Conservation (phyloP, 1,284 basidiomycete species). For the Tilletia indica region DNA sequence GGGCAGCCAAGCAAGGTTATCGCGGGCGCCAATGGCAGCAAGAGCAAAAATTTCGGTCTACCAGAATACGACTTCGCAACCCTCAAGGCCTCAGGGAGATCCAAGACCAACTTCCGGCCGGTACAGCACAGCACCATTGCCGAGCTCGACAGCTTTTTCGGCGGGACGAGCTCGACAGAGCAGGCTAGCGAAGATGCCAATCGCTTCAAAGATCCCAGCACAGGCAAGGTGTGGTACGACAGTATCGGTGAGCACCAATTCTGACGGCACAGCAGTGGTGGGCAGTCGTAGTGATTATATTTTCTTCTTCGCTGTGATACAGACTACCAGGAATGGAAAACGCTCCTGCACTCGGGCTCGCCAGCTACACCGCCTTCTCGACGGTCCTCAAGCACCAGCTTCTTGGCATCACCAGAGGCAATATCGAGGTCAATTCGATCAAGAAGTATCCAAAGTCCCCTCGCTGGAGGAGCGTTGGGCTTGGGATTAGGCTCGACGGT, state of each 20-base stretch:
- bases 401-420: neutral
- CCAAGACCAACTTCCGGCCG: constrained; percentile 4
- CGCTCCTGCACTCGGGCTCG: neutral
- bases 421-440: neutral
- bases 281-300: no score
- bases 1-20: neutral
- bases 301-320: neutral
- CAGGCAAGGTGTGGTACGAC: constrained; percentile 14
- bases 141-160: constrained; percentile 11
- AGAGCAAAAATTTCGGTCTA: no score
- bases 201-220: neutral
- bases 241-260: neutral
- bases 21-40: neutral
- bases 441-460: neutral
- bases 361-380: neutral
- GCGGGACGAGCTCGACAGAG: neutral
- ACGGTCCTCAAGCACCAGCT: neutral
- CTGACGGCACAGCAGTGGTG: no score
- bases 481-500: neutral
- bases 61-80: neutral
- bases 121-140: constrained; percentile 10
- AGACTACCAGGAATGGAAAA: constrained; percentile 13
- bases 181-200: neutral
- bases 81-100: neutral
- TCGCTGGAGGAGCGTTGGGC: neutral